Evolutionary conservation across 257 asterid genomes (phyloP), one percentile per base, ranked within the genome.

Genomic region (Gentiana straminea): DNA sequence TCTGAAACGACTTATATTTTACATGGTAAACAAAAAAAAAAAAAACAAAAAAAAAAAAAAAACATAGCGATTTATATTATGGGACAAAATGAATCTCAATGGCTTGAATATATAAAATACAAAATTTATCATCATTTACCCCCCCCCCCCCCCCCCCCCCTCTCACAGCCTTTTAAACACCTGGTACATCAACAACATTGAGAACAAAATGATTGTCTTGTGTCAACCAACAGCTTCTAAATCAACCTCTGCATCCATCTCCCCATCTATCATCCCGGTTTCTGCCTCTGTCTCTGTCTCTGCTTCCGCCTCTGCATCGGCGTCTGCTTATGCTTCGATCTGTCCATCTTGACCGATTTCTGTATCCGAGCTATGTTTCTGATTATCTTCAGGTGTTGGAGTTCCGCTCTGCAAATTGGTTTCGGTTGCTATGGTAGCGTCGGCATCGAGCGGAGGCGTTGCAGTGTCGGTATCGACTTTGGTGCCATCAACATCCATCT

Each of bases 381-480:
- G 84, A 58, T 70, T 69, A 56, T 76, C 95, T 8, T 86, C 95
- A 15, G 83, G 86, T 32, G 83, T 81, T n/a, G 86, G 88, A 45
- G 82, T 77, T 54, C 80, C 95, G 48, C 73, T 67, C 57, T 62
- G 92, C 55, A 83, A 86, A 60, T 64, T 62, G 61, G 60, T 73
- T 33, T 73, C 94, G 7, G 88, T 68, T 13, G 78, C 67, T 9
- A 77, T 60, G 9, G 66, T 63, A 51, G 68, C 86, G 64, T 81
- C 92, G 24, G 70, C 51, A 13, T 84, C 96, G 11, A 78, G 38
- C 3, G 87, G 70, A 8, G 82, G 71, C 63, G 72, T 64, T 33
- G 77, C 64, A 45, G 67, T 70, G 64, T 89, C 97, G 8, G 51
- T 73, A 8, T 80, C 89, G 12, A 49, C 69, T 77, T 82, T 68